These are phyloP conservation scores for Debaryomyces psychrophilus DNA, from an alignment of 1,139 yeast genomes.

Conservation along the genomic window DNA sequence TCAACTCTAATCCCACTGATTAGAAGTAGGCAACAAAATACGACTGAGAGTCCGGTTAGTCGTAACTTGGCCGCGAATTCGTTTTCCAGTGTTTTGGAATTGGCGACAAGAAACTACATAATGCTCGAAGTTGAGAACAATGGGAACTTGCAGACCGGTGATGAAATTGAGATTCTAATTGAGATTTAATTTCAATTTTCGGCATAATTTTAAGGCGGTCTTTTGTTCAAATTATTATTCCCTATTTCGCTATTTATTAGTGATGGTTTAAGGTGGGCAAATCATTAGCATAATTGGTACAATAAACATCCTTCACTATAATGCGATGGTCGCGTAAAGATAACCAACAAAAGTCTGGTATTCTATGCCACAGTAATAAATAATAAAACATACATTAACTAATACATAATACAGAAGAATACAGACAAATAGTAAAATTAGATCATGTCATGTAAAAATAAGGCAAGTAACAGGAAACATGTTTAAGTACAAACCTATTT, in stretches of 20 bases:
- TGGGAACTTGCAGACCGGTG: slow-evolving; percentile 10
- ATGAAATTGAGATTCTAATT: slow-evolving; percentile 9
- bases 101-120: slow-evolving; percentile 29
- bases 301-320: too few species aligned
- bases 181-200: slow-evolving; percentile 7
- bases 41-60: slow-evolving; percentile 15
- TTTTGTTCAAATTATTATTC: background rate
- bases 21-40: slow-evolving; percentile 23
- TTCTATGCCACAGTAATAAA: background rate
- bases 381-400: slow-evolving; percentile 8
- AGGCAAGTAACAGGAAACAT: background rate
- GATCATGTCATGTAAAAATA: slow-evolving; percentile 5
- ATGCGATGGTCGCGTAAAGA: background rate
- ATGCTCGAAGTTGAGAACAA: slow-evolving; percentile 8
- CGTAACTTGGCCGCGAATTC: slow-evolving; percentile 40
- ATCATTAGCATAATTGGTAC: background rate
- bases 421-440: slow-evolving; percentile 8
- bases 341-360: background rate
- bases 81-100: slow-evolving; percentile 41
- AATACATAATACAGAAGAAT: slow-evolving; percentile 10
- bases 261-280: too few species aligned
- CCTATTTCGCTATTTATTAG: background rate
- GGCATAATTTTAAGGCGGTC: background rate
- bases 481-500: slow-evolving; percentile 1
- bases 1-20: slow-evolving; percentile 10